Percentiles rank a stretch among this genome's conserved stretches.
Evolutionary conservation across 352 stramenopile species (phyloP).

Genomic region (Phytophthora constricta): DNA sequence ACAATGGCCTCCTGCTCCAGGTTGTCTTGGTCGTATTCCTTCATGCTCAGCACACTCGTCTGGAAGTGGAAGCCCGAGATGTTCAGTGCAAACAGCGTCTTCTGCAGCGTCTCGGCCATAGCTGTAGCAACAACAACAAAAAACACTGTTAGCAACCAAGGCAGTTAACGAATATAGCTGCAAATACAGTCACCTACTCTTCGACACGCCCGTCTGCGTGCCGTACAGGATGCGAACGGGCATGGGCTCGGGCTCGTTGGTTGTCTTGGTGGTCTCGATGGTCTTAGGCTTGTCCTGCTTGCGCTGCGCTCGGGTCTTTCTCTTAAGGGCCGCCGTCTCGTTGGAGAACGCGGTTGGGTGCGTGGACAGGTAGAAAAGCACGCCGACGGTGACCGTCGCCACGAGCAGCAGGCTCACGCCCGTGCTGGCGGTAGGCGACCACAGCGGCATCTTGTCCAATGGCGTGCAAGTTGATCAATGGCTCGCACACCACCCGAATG

Average conservation of each 20-base stretch:
- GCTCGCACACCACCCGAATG: constrained; percentile 13
- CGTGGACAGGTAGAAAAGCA: constrained; percentile 46
- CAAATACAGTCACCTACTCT: constrained; percentile 44
- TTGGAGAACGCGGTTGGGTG: constrained; percentile 26
- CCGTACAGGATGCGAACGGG: constrained; percentile 87
- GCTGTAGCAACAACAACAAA: constrained; percentile 22
- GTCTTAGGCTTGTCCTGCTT: too few relatives aligned
- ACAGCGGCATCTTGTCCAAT: constrained; percentile 31
- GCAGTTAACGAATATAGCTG: neutral
- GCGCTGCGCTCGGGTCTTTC: constrained; percentile 28
- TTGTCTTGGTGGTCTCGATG: constrained; percentile 7
- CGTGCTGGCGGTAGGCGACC: constrained; percentile 38
- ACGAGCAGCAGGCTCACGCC: constrained; percentile 60
- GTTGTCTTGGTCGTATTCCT: constrained; percentile 91
- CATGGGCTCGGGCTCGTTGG: constrained; percentile 37
- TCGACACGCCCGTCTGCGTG: constrained; percentile 86
- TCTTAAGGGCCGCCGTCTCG: constrained; percentile 16
- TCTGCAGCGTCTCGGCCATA: constrained; percentile 78
- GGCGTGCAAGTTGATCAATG: neutral
- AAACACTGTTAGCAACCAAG: too few relatives aligned
- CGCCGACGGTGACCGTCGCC: constrained; percentile 48
- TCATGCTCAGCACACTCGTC: constrained; percentile 86
- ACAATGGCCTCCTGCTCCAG: constrained; percentile 88
- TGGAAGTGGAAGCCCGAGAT: constrained; percentile 85
- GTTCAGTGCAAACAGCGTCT: constrained; percentile 82